phyloP scores from a whole-genome alignment of 2,329 filamentous ascomycete species.

The Xylaria multiplex region DNA sequence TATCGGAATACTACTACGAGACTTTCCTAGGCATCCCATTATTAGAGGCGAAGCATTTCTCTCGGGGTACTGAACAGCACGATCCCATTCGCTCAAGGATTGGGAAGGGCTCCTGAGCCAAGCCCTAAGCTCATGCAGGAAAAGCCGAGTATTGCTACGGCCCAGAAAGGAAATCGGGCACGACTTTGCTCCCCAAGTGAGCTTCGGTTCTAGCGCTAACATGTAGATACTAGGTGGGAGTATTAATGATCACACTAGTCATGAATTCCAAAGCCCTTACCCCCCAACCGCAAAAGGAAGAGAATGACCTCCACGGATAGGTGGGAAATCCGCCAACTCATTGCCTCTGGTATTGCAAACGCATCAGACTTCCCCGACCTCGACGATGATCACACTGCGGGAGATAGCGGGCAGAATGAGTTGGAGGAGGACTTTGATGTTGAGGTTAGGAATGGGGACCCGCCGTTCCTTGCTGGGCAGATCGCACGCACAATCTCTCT shows the following conservation, averaged over 20 bases:
- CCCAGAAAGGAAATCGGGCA: conserved; percentile 73
- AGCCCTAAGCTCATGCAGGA: too few species aligned
- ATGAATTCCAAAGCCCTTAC: too few species aligned
- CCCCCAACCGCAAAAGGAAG: conserved; percentile 76
- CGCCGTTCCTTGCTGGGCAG: conserved; percentile 93
- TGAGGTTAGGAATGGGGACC: conserved; percentile 94
- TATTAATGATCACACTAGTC: conserved; percentile 44
- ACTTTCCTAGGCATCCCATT: too few species aligned
- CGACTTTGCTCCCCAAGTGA: conserved; percentile 80
- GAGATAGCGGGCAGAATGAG: conserved; percentile 82
- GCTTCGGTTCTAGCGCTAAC: conserved; percentile 90
- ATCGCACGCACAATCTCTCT: conserved; percentile 95
- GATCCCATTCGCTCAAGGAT: too few species aligned
- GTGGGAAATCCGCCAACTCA: conserved; percentile 97
- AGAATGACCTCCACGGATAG: conserved; percentile 95
- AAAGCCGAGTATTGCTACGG: too few species aligned
- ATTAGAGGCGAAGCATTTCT: too few species aligned
- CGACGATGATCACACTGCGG: conserved; percentile 92
- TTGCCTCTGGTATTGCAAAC: conserved; percentile 92
- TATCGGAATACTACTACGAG: too few species aligned
- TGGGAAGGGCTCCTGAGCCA: too few species aligned
- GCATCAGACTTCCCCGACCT: conserved; percentile 94
- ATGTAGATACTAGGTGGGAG: conserved; percentile 77
- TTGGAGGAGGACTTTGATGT: conserved; percentile 98
- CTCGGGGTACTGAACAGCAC: too few species aligned